Base-by-base conservation (phyloP, 768 basidiomycete genomes). In the Coprinellus aureogranulatus region DNA sequence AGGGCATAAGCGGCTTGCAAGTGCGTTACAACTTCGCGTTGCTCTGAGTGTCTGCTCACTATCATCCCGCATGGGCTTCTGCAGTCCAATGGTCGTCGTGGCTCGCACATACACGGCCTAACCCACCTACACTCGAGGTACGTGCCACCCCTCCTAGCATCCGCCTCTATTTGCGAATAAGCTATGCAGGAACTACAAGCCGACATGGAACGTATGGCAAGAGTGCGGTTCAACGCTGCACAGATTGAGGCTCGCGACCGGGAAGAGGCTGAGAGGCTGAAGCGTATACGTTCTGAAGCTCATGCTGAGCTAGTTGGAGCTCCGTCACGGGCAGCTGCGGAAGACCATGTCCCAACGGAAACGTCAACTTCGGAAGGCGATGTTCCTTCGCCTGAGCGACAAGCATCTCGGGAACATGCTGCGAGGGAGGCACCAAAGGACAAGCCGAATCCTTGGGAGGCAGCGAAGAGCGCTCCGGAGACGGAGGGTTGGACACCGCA, bases 71-170 rank as follows among this genome's bases (percentile, higher is more conserved):
- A n/a, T 11, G 5, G 14, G 28, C 6, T 52, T 18, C n/a, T 37
- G 34, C 62, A 90, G 88, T 87, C 18, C 89, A 91, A 70, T 91
- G 89, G 89, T 81, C 77, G 5, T 71, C 87, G 1, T 90, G 89
- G 89, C 69, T 90, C 5, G 82, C 87, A 6, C 86, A 90, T 61
- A 89, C 88, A 3, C 79, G 89, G 4, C 64, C 60, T 1, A 64
- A 81, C 52, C 79, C 88, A 2, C 89, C 89, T 0, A 82, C 81
- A 0, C 61, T 86, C 18, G 77, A 88, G 74, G 89, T 87, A 59
- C 47, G 75, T 52, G 9, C 55, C 55, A 51, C 49, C 8, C 45
- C 26, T n/a, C 47, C 45, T 20, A 28, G 11, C 10, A 11, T 25
- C 22, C n/a, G 27, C 50, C 14, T 18, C 49, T n/a, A n/a, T 5